Percentiles rank a stretch among this genome's conserved stretches.
Conservation (phyloP, 1,284 basidiomycete species). For the Ustilago trichophora region DNA sequence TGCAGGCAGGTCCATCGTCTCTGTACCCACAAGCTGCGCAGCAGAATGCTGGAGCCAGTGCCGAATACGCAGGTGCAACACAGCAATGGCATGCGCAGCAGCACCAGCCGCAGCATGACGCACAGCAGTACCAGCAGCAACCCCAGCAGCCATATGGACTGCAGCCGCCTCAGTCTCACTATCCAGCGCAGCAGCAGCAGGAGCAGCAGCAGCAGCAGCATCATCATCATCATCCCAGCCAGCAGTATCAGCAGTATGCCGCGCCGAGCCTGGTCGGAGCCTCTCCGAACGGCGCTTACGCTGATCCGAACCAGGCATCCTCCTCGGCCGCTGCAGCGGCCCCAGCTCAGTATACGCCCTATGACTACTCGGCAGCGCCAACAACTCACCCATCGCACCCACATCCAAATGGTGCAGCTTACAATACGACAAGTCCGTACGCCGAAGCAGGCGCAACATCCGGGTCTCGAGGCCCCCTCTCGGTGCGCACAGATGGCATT, state of each 20-base stretch:
- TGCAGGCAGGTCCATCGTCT: constrained; percentile 12
- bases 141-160: constrained; percentile 16
- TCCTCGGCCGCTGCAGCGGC: constrained; percentile 3
- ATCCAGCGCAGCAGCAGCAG: constrained; percentile 12
- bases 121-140: constrained; percentile 13
- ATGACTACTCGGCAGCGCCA: constrained; percentile 6
- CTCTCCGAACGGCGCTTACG: constrained; percentile 15
- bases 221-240: too few relatives aligned
- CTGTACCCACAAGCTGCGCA: constrained; percentile 19
- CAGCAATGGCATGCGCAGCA: too few relatives aligned
- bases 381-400: constrained; percentile 3
- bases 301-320: constrained; percentile 9
- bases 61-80: too few relatives aligned
- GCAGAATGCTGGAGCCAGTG: too few relatives aligned
- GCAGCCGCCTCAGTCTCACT: constrained; percentile 7
- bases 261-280: background rate
- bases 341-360: constrained; percentile 10
- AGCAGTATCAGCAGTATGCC: constrained; percentile 12
- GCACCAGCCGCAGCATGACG: constrained; percentile 9
- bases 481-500: constrained; percentile 29
- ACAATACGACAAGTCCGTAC: constrained; percentile 1
- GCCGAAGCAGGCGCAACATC: constrained; percentile 1
- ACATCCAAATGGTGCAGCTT: constrained; percentile 8
- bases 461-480: constrained; percentile 13
- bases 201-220: too few relatives aligned